phyloP scores from a whole-genome alignment of 1,284 basidiomycete genomes.

The Marasmius tenuissimus region DNA sequence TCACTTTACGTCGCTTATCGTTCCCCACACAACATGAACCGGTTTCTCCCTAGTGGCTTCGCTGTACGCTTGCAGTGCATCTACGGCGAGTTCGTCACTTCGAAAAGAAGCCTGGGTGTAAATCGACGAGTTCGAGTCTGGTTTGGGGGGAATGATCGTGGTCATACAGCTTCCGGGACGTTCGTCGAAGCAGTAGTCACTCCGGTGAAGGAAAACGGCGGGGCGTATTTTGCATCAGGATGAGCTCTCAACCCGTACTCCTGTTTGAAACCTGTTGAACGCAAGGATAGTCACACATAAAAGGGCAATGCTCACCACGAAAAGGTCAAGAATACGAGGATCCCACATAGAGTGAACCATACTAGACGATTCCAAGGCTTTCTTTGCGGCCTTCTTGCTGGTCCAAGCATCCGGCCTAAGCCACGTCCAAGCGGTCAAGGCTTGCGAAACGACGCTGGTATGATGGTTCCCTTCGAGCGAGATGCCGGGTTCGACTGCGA shows the following conservation, averaged over 20 bases:
- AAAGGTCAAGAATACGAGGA: conserved; percentile 17
- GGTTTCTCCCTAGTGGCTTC: conserved; percentile 8
- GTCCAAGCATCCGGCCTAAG: conserved; percentile 14
- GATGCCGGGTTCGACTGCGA: conserved; percentile 16
- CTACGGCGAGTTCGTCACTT: conserved; percentile 12
- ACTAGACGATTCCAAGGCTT: conserved; percentile 6
- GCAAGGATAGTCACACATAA: background rate
- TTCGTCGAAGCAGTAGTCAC: conserved; percentile 14
- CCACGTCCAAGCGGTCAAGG: conserved; percentile 14
- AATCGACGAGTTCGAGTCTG: background rate
- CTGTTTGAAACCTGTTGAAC: background rate
- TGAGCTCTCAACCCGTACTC: conserved; percentile 13
- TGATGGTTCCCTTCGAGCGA: conserved; percentile 9
- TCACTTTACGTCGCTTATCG: conserved; percentile 16
- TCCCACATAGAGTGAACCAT: conserved; percentile 18
- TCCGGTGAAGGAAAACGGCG: conserved; percentile 16
- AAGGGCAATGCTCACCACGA: conserved; percentile 12
- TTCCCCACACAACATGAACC: conserved; percentile 16
- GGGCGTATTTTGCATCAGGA: conserved; percentile 12
- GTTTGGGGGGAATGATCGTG: background rate
- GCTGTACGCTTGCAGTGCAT: conserved; percentile 9
- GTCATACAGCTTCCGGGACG: conserved; percentile 16
- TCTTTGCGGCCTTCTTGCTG: conserved; percentile 14
- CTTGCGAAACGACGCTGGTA: background rate
- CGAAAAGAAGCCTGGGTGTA: conserved; percentile 7